Evolutionary conservation across 345 rosid genomes (phyloP).

Genomic region (Populus ilicifolia): DNA sequence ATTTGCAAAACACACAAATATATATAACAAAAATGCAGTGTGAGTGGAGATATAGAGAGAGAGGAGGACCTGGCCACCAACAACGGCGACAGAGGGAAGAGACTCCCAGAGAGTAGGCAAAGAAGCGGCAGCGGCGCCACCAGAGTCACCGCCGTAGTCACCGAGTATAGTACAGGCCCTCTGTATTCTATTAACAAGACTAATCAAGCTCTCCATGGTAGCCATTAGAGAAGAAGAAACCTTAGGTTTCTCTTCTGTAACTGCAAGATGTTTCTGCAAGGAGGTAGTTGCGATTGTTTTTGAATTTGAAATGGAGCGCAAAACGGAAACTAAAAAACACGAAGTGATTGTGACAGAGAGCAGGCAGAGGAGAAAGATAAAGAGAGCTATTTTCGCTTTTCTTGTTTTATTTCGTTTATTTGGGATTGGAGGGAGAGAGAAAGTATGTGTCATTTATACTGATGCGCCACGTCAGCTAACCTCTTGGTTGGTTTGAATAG

Average conservation of each 20-base stretch:
- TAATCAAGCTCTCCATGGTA: constrained; percentile 58
- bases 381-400: constrained; percentile 10
- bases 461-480: neutral
- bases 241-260: neutral
- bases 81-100: constrained; percentile 65
- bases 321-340: constrained; percentile 4
- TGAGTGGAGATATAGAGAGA: too few relatives aligned
- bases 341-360: constrained; percentile 8
- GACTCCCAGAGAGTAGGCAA: constrained; percentile 72
- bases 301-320: constrained; percentile 7
- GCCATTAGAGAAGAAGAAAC: constrained; percentile 14
- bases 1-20: neutral
- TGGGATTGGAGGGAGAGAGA: neutral
- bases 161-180: constrained; percentile 60
- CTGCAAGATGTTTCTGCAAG: too few relatives aligned
- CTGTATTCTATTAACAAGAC: constrained; percentile 53
- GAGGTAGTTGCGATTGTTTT: neutral
- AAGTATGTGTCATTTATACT: neutral
- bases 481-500: neutral
- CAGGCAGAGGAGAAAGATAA: neutral
- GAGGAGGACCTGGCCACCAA: constrained; percentile 52
- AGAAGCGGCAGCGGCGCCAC: constrained; percentile 11
- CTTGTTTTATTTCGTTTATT: neutral
- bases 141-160: constrained; percentile 39
- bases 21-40: neutral